These are phyloP conservation scores for Ceratocystis smalleyi DNA, from an alignment of 2,329 filamentous ascomycete genomes.

Conservation along the genomic window DNA sequence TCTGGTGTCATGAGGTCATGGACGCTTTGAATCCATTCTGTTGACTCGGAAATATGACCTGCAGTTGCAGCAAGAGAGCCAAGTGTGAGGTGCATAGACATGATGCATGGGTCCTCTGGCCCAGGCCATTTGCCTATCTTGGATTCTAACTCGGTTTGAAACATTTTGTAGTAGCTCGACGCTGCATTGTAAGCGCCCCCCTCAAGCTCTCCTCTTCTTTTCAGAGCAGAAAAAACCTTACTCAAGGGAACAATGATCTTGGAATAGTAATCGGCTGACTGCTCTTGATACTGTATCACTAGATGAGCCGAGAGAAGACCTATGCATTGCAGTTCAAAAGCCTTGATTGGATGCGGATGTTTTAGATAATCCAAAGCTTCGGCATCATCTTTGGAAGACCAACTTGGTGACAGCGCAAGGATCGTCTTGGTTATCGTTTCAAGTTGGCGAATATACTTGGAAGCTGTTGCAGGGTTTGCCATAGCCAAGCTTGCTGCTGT, in stretches of 20 bases:
- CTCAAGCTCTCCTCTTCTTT: constrained; percentile 13
- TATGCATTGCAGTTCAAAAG: constrained; percentile 48
- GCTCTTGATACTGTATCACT: constrained; percentile 13
- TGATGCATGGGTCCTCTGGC: constrained; percentile 21
- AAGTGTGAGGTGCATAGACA: constrained; percentile 37
- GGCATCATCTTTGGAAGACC: constrained; percentile 47
- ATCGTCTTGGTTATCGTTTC: constrained; percentile 50
- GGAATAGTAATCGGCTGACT: constrained; percentile 11
- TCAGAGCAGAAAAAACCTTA: constrained; percentile 15
- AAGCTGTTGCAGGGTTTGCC: constrained; percentile 26
- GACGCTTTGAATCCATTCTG: constrained; percentile 38
- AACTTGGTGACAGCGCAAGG: constrained; percentile 49
- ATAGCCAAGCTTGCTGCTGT: constrained; percentile 8
- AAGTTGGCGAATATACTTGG: constrained; percentile 49
- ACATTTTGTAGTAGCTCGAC: constrained; percentile 14
- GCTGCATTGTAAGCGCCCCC: constrained; percentile 9
- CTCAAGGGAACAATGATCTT: constrained; percentile 15
- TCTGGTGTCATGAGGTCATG: constrained; percentile 26
- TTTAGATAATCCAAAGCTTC: constrained; percentile 37
- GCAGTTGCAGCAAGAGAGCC: constrained; percentile 34
- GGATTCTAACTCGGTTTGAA: constrained; percentile 11
- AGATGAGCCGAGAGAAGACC: constrained; percentile 31
- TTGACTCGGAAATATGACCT: constrained; percentile 34
- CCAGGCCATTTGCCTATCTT: constrained; percentile 16
- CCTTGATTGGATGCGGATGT: constrained; percentile 39